These are phyloP conservation scores for Warburgia ugandensis DNA, from an alignment of 164 flowering plant species.

Conservation along the genomic window DNA sequence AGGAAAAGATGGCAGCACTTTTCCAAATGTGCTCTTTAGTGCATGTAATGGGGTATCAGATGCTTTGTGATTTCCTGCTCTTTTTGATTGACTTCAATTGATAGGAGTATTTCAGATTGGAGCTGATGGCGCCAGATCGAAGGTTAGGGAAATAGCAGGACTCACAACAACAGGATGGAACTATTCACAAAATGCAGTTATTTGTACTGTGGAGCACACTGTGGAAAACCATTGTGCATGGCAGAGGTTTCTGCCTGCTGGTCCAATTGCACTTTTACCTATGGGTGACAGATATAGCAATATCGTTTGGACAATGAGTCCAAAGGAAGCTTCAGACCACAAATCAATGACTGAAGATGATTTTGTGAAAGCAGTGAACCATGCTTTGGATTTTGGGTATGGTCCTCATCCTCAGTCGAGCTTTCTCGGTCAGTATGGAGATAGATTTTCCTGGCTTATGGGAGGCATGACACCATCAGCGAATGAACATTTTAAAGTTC, in stretches of 20 bases:
- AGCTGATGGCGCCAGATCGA: slow-evolving; percentile 93
- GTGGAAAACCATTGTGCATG: slow-evolving; percentile 76
- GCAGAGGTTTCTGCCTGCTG: slow-evolving; percentile 91
- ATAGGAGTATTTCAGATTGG: slow-evolving; percentile 54
- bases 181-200: slow-evolving; percentile 84
- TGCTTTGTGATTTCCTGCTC: not conserved
- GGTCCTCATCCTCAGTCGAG: slow-evolving; percentile 77
- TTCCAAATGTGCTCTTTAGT: not conserved
- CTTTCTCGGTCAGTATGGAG: slow-evolving; percentile 17
- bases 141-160: slow-evolving; percentile 82
- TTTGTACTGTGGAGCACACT: slow-evolving; percentile 83
- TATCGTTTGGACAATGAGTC: slow-evolving; percentile 96
- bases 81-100: not conserved
- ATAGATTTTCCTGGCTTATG: slow-evolving; percentile 42
- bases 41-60: not conserved
- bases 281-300: slow-evolving; percentile 86
- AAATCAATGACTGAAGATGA: slow-evolving; percentile 59
- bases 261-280: slow-evolving; percentile 95
- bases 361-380: slow-evolving; percentile 66
- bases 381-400: slow-evolving; percentile 76
- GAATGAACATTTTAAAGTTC: slow-evolving; percentile 61
- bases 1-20: not conserved
- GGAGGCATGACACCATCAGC: slow-evolving; percentile 26
- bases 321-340: slow-evolving; percentile 50
- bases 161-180: slow-evolving; percentile 84